These are phyloP conservation scores for Russula foetens DNA, from an alignment of 768 basidiomycete species.

Conservation along the genomic window DNA sequence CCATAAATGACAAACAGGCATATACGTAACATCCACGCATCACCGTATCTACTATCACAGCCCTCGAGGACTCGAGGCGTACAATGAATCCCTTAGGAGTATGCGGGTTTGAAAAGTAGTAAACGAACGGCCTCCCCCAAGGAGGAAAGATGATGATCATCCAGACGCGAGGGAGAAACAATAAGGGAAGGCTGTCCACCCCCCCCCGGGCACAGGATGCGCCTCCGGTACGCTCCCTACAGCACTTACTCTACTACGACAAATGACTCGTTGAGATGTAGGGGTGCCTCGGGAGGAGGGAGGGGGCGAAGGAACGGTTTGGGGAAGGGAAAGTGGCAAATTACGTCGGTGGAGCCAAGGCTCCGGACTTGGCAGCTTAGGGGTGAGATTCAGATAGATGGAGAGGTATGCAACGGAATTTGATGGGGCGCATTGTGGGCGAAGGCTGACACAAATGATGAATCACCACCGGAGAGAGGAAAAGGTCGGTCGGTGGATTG, in stretches of 20 bases:
- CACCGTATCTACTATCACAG: conserved; percentile 8
- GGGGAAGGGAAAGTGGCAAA: background rate
- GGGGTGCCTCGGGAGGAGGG: background rate
- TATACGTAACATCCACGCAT: background rate
- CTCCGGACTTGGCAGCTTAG: background rate
- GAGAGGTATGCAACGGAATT: background rate
- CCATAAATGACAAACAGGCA: background rate
- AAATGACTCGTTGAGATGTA: background rate
- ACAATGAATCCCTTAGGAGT: background rate
- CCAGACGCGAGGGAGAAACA: too few species aligned
- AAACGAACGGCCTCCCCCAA: background rate
- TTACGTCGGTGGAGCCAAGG: conserved; percentile 3
- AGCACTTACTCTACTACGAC: too few species aligned
- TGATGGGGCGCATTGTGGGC: background rate
- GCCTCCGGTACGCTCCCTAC: too few species aligned
- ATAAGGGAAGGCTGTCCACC: too few species aligned
- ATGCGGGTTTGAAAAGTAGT: background rate
- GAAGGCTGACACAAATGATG: conserved; percentile 1
- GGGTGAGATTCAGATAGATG: background rate
- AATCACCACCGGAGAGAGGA: background rate
- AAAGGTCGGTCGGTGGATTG: too few species aligned
- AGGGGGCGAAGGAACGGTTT: too few species aligned
- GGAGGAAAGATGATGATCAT: background rate
- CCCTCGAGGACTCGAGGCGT: background rate
- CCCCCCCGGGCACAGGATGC: too few species aligned